phyloP scores from a whole-genome alignment of 257 asterid genomes.

The Solanum megistacrolobum region DNA sequence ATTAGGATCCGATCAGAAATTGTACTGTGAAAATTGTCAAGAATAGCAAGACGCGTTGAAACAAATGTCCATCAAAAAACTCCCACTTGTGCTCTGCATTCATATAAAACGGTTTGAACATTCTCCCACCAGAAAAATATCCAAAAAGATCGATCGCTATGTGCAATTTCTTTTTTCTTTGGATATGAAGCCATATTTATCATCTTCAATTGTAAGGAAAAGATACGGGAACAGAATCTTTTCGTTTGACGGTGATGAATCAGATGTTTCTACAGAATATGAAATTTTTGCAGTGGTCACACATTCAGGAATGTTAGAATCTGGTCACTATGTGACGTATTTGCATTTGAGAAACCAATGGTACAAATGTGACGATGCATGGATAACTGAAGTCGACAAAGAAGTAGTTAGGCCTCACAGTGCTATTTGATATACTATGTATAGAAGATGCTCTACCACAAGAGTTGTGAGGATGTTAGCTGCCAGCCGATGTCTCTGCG shows the following conservation, averaged over 20 bases:
- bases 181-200: slow-evolving; percentile 58
- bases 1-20: slow-evolving; percentile 75
- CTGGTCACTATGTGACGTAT: slow-evolving; percentile 73
- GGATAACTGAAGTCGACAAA: slow-evolving; percentile 64
- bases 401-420: slow-evolving; percentile 66
- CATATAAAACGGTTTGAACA: slow-evolving; percentile 82
- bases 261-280: slow-evolving; percentile 46
- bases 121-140: slow-evolving; percentile 56
- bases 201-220: slow-evolving; percentile 65
- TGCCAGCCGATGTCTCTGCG: slow-evolving; percentile 40
- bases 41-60: slow-evolving; percentile 72
- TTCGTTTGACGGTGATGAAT: slow-evolving; percentile 41
- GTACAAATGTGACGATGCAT: slow-evolving; percentile 86
- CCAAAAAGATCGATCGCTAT: slow-evolving; percentile 64
- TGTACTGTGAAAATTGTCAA: slow-evolving; percentile 71
- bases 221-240: slow-evolving; percentile 64
- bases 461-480: slow-evolving; percentile 48
- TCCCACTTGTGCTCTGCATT: slow-evolving; percentile 74
- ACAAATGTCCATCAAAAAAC: slow-evolving; percentile 83
- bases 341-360: slow-evolving; percentile 63
- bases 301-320: slow-evolving; percentile 68
- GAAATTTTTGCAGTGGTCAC: slow-evolving; percentile 80
- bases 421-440: slow-evolving; percentile 82
- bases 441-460: slow-evolving; percentile 71
- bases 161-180: slow-evolving; percentile 71